phyloP scores from a whole-genome alignment of 345 rosid species.

The Excoecaria cochinchinensis region DNA sequence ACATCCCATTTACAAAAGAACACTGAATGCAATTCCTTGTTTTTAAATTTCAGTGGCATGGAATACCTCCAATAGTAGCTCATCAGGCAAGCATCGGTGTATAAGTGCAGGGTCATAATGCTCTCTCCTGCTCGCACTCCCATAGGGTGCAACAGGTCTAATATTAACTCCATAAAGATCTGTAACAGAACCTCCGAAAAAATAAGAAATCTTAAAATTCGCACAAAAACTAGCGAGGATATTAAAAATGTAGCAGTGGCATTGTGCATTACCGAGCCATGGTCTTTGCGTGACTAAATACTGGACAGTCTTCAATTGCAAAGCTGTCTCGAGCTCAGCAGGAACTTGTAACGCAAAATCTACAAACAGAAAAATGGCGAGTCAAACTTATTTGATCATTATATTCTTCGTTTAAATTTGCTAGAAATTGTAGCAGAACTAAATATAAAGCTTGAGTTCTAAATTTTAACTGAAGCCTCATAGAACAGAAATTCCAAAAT shows the following conservation, averaged over 20 bases:
- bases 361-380: constrained; percentile 10
- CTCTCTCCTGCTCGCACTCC: constrained; percentile 64
- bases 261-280: constrained; percentile 72
- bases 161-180: constrained; percentile 92
- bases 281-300: constrained; percentile 75
- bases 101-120: constrained; percentile 65
- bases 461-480: neutral
- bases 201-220: neutral
- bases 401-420: neutral
- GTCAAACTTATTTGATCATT: neutral
- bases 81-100: constrained; percentile 89
- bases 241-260: neutral
- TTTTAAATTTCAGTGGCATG: neutral
- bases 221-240: neutral
- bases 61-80: constrained; percentile 81
- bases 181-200: constrained; percentile 18
- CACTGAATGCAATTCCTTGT: neutral
- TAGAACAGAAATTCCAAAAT: neutral
- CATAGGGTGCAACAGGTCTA: constrained; percentile 78
- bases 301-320: constrained; percentile 67
- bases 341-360: constrained; percentile 56
- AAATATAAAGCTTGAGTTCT: neutral
- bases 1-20: neutral
- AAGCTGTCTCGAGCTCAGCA: constrained; percentile 76
- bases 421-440: neutral